Conservation (phyloP, 371 early-diverging fungal species). For the Mortierella sp. region DNA sequence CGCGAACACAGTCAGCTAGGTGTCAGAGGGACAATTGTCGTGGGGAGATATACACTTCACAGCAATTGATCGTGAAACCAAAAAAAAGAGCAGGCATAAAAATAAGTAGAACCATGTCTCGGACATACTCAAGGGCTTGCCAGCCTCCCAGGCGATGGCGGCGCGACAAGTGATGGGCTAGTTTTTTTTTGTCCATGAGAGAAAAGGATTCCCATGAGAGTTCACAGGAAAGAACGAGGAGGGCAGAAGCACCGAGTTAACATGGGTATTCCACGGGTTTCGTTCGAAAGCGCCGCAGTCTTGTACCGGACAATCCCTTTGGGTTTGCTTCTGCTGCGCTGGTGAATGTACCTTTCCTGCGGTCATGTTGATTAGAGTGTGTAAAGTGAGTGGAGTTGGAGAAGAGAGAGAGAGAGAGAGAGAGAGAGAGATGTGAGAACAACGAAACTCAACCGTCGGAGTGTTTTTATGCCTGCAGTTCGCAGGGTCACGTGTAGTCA, state of each 20-base stretch:
- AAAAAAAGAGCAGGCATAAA: not conserved
- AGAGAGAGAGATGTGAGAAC: not conserved
- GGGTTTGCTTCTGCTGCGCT: not conserved
- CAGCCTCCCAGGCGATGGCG: slow-evolving; percentile 96
- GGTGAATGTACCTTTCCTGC: slow-evolving; percentile 51
- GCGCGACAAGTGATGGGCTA: slow-evolving; percentile 94
- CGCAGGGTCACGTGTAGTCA: slow-evolving; percentile 1
- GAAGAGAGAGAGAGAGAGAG: slow-evolving; percentile 2
- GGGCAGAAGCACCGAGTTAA: not conserved
- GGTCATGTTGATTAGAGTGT: slow-evolving; percentile 28
- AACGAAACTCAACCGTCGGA: not conserved
- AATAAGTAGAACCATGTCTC: not conserved
- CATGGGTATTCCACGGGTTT: not conserved
- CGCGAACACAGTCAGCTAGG: not conserved
- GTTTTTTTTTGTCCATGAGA: not conserved
- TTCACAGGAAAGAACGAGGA: not conserved
- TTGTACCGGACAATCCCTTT: not conserved
- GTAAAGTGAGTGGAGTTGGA: not conserved
- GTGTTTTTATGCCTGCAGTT: not conserved
- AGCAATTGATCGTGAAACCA: not conserved
- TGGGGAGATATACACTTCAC: too few species aligned
- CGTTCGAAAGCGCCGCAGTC: too few species aligned
- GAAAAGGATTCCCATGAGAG: not conserved
- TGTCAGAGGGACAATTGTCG: not conserved
- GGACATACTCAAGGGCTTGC: slow-evolving; percentile 89